Evolutionary conservation across 129 eudicot species (phyloP).

Genomic region (Helichrysum umbraculigerum): DNA sequence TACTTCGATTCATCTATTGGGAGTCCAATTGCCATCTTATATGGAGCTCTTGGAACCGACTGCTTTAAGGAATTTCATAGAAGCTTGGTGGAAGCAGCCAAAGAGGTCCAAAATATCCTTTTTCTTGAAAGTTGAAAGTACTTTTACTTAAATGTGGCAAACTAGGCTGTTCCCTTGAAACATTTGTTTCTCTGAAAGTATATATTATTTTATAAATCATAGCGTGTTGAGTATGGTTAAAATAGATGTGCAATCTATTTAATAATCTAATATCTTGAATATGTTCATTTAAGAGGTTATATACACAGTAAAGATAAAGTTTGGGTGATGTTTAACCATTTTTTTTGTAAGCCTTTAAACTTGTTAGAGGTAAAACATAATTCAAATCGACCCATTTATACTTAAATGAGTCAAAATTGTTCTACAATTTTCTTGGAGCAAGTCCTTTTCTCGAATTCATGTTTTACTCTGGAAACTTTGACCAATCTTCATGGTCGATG

Average conservation of each 20-base stretch:
- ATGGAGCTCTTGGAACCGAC: slow-evolving; percentile 95
- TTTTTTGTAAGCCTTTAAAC: background rate
- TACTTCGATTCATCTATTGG: slow-evolving; percentile 66
- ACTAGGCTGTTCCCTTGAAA: too few relatives aligned
- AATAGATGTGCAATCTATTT: background rate
- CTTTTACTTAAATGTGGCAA: background rate
- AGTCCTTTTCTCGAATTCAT: too few relatives aligned
- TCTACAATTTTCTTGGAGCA: background rate
- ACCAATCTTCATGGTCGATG: background rate
- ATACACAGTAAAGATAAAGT: background rate
- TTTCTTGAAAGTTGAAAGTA: background rate
- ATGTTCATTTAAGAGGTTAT: background rate
- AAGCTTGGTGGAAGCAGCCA: slow-evolving; percentile 71
- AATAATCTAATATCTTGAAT: background rate
- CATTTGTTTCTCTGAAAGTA: too few relatives aligned
- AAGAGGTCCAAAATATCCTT: slow-evolving; percentile 52
- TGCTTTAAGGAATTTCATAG: slow-evolving; percentile 79
- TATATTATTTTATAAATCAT: background rate
- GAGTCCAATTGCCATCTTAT: slow-evolving; percentile 78
- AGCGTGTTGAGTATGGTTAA: background rate
- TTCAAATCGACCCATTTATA: background rate
- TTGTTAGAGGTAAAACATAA: background rate
- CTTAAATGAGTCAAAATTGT: background rate
- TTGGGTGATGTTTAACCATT: background rate
- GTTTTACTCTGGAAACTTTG: too few relatives aligned